Base-by-base conservation (phyloP, 352 stramenopile genomes). In the Globisporangium yorkense region DNA sequence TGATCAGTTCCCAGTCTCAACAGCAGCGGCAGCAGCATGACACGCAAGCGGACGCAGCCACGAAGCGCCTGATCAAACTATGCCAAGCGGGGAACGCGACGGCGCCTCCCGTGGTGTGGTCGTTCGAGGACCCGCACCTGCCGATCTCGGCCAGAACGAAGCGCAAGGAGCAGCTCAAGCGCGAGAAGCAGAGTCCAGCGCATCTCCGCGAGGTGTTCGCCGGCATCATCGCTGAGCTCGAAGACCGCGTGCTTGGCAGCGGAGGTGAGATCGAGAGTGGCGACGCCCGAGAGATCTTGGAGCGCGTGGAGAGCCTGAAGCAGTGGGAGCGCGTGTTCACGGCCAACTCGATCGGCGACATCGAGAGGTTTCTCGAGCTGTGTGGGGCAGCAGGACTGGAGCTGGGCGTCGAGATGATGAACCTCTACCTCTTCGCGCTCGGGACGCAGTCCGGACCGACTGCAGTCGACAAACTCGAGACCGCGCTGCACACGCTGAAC, bases 401-500 rank as follows among this genome's bases (percentile, higher is more conserved):
- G 2, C 45, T 64, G 7, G 45, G 46, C 18, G 37, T 56, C 12
- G 39, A 46, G 27, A 45, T 62, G 35, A 43, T 54, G 31, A 63
- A 67, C 40, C 43, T 67, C 31, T 64, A 64, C 24, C 43, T 66
- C 24, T 39, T 53, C 20, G 35, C 58, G n/a, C 31, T 55, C 2
- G 27, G 40, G 21, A 49, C 45, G 56, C 29, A 54, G 31, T 3
- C n/a, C 10, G n/a, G 3, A 12, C 1, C 16, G 15, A 15, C 29
- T 10, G 27, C 10, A 24, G 50, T 51, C 21, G 40, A 46, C 21
- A 55, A 29, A 57, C 21, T 78, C 63, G 13, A 44, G 72, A 35
- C 71, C 63, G 31, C 40, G 70, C 13, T 83, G 21, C 37, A 20
- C 16, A 35, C 77, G 53, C n/a, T 86, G 21, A 59, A 84, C 33